Base-by-base conservation (phyloP, 2,329 filamentous ascomycete species). In the Dryadomyces quercivorus region DNA sequence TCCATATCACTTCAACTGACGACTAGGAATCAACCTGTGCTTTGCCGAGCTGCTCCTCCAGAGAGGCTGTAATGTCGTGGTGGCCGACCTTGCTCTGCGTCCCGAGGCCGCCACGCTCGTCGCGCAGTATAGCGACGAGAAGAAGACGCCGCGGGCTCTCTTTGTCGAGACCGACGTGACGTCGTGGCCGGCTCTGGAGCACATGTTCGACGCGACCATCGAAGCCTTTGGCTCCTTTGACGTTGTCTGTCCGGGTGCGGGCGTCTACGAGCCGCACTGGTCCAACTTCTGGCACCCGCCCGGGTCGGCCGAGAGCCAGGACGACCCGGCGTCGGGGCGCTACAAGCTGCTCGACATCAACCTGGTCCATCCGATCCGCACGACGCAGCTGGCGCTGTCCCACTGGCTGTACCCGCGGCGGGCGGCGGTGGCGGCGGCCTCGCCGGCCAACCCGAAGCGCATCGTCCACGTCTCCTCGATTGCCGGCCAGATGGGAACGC, bases 111-210 rank as follows among this genome's bases (percentile, higher is more conserved):
- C 70, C 42, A 58, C 54, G 1, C 56, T 76, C 8, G 44, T 72
- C 4, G 44, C 55, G 2, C 46, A 58, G 3, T 55, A 69, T 57
- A 36, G 46, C 36, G 15, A 13, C 5, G 15, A 16, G 16, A n/a
- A 9, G 1, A 9, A 16, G 16, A 21, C 20, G 10, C 16, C 51
- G 1, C 63, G 66, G 4, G 71, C 68, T 3, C 56, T 73, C 12
- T 76, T 75, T 59, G 64, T 69, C 22, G 62, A 69, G 57, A 74
- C 72, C 1, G 70, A 76, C 54, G 73, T 76, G 0, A 68, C 70
- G 0, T 67, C 65, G 0, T 75, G 72, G 73, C 57, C 63, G 1
- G 65, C 68, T 5, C 59, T 75, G 0, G 50, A 62, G 1, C 56
- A 56, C 16, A 66, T 71, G 59, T 72, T 74, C 52, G 59, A 65